phyloP scores from a whole-genome alignment of 2,329 filamentous ascomycete genomes.

The Hypoxylon sp. region DNA sequence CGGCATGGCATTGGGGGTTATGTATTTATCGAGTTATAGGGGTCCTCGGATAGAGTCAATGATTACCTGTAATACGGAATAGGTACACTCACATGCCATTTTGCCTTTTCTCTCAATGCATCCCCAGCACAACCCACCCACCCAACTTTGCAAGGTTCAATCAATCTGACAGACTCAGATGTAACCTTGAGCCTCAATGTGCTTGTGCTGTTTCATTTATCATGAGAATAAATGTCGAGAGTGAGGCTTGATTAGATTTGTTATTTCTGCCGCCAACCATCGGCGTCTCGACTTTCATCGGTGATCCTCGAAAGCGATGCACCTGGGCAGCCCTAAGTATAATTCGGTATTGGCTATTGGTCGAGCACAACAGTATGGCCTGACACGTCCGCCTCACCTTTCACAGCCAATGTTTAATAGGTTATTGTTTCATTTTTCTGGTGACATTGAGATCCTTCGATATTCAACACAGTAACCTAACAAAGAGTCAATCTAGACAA shows the following conservation, averaged over 20 bases:
- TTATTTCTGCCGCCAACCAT: not conserved
- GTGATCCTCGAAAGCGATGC: not conserved
- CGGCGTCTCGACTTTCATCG: not conserved
- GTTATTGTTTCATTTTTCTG: not conserved
- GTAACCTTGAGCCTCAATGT: slow-evolving; percentile 7
- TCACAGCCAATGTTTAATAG: not conserved
- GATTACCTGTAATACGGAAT: too few species aligned
- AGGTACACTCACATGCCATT: slow-evolving; percentile 2
- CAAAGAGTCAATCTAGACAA: not conserved
- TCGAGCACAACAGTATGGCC: not conserved
- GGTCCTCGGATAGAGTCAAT: not conserved
- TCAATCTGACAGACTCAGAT: not conserved
- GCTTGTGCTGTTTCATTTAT: not conserved
- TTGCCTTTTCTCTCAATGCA: not conserved
- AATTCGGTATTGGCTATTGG: not conserved
- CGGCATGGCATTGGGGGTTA: not conserved
- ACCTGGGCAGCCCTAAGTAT: not conserved
- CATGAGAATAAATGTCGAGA: not conserved
- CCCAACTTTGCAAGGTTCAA: not conserved
- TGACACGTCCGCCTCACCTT: slow-evolving; percentile 2
- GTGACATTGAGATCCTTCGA: not conserved
- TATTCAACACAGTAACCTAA: not conserved
- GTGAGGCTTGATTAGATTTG: not conserved
- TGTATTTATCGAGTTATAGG: not conserved
- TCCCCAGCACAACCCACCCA: slow-evolving; percentile 3